Percentiles rank a stretch among this genome's conserved stretches.
Evolutionary conservation across 805 yeast genomes (phyloP).

Genomic region (Kuraishia borneana): DNA sequence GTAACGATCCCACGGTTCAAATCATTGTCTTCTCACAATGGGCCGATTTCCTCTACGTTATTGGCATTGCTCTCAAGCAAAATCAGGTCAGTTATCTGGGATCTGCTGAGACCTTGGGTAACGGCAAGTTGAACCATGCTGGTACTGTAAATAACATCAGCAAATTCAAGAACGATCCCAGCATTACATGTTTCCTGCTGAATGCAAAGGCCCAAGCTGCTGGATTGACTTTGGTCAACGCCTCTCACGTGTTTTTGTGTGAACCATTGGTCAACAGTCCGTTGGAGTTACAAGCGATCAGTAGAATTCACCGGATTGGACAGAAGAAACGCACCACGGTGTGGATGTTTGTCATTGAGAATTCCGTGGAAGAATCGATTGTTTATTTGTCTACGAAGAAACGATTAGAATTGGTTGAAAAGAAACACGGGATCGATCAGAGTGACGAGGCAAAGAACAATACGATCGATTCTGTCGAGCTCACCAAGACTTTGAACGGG

Average conservation of each 20-base stretch:
- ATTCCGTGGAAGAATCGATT: constrained; percentile 85
- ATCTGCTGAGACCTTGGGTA: constrained; percentile 23
- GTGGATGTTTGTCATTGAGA: constrained; percentile 82
- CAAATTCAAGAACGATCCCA: constrained; percentile 45
- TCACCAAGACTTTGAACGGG: constrained; percentile 38
- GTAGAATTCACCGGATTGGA: constrained; percentile 88
- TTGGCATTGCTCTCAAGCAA: constrained; percentile 53
- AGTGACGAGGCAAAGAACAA: constrained; percentile 19
- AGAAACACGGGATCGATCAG: constrained; percentile 12
- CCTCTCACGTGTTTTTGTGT: constrained; percentile 83
- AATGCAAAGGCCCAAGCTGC: constrained; percentile 84
- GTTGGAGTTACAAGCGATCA: constrained; percentile 83
- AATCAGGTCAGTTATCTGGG: constrained; percentile 50
- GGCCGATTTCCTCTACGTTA: constrained; percentile 57
- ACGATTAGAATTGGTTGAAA: constrained; percentile 31
- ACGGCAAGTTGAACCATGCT: constrained; percentile 28
- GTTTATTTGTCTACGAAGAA: constrained; percentile 55
- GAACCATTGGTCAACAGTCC: constrained; percentile 89
- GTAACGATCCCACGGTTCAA: constrained; percentile 53
- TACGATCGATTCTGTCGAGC: constrained; percentile 42
- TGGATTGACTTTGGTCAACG: constrained; percentile 84
- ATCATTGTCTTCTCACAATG: constrained; percentile 87
- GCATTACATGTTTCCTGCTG: constrained; percentile 73
- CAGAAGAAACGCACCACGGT: constrained; percentile 74
- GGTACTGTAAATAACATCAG: constrained; percentile 23